Evolutionary conservation across 495 filamentous ascomycete species (phyloP).

Genomic region (Hypoxylon perforatum): DNA sequence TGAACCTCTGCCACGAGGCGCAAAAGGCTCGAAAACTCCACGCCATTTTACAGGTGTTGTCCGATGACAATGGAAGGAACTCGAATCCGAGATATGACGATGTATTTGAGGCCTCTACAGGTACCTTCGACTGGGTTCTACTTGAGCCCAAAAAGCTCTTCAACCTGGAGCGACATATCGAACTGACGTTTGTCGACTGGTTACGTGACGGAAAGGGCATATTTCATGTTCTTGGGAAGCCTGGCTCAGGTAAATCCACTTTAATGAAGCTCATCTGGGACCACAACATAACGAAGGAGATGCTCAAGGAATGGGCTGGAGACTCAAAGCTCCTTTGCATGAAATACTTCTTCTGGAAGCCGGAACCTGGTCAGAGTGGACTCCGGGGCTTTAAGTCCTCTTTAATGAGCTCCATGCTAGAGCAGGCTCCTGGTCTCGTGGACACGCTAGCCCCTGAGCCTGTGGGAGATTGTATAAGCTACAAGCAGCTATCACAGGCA

Average conservation of each 20-base stretch:
- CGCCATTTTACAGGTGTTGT: neutral
- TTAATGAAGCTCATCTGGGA: constrained; percentile 23
- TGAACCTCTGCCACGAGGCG: neutral
- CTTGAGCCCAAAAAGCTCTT: constrained; percentile 12
- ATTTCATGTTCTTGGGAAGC: constrained; percentile 18
- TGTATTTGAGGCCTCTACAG: neutral
- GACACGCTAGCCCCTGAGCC: neutral
- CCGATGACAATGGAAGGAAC: neutral
- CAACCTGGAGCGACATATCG: neutral
- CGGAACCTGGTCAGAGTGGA: neutral
- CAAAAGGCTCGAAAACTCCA: neutral
- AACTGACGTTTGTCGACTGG: constrained; percentile 15
- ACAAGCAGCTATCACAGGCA: neutral
- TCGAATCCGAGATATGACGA: constrained; percentile 15
- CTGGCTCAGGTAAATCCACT: too few relatives aligned
- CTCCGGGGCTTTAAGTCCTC: constrained; percentile 1
- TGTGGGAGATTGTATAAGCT: neutral
- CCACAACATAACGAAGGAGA: neutral
- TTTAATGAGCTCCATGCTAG: constrained; percentile 7
- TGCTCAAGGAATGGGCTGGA: constrained; percentile 5
- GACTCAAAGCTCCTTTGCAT: constrained; percentile 7
- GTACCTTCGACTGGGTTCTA: constrained; percentile 18
- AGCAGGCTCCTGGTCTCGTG: constrained; percentile 12
- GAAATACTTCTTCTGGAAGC: constrained; percentile 23
- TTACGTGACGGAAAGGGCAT: constrained; percentile 4